A percentile compares a stretch with the other conserved stretches of the same genome.
These are phyloP conservation scores for Phytopythium vexans DNA, from an alignment of 352 stramenopile species.

Conservation along the genomic window DNA sequence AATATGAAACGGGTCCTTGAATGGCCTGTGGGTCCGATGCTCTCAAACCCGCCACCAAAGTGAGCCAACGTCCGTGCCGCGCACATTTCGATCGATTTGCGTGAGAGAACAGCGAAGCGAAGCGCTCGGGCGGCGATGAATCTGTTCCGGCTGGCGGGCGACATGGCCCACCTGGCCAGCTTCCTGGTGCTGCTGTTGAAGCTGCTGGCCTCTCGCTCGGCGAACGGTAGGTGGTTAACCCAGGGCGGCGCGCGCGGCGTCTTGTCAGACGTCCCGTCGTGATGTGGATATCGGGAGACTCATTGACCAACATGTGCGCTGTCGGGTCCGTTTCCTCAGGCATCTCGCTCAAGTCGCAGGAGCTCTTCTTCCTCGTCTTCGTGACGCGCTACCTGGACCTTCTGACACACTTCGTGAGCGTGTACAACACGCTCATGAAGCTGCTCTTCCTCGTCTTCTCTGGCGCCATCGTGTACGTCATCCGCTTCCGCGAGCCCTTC, in stretches of 20 bases:
- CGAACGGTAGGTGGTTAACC: slow-evolving; percentile 40
- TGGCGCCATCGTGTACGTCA: slow-evolving; percentile 97
- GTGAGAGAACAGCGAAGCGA: neutral
- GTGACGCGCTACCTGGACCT: slow-evolving; percentile 98
- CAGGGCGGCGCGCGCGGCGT: neutral
- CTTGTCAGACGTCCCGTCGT: neutral
- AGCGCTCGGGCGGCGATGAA: slow-evolving; percentile 71
- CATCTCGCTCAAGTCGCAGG: slow-evolving; percentile 98
- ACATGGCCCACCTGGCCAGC: slow-evolving; percentile 99
- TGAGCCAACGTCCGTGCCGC: no score
- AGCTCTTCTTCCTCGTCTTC: slow-evolving; percentile 99
- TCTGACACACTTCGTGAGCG: slow-evolving; percentile 92
- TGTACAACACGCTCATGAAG: slow-evolving; percentile 99
- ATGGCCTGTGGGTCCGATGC: no score
- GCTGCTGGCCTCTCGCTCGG: slow-evolving; percentile 86
- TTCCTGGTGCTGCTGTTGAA: slow-evolving; percentile 98
- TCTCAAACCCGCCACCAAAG: no score
- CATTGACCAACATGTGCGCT: neutral
- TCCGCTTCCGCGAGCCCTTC: slow-evolving; percentile 95
- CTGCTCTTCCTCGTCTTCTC: slow-evolving; percentile 97
- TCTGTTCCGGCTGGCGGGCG: slow-evolving; percentile 96
- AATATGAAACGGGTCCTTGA: no score
- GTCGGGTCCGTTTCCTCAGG: slow-evolving; percentile 38
- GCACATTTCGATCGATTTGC: no score
- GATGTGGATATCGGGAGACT: neutral